Evolutionary conservation across 1,284 basidiomycete genomes (phyloP), one percentile per base, ranked within the genome.

Genomic region (Cystobasidiaceae sp.): DNA sequence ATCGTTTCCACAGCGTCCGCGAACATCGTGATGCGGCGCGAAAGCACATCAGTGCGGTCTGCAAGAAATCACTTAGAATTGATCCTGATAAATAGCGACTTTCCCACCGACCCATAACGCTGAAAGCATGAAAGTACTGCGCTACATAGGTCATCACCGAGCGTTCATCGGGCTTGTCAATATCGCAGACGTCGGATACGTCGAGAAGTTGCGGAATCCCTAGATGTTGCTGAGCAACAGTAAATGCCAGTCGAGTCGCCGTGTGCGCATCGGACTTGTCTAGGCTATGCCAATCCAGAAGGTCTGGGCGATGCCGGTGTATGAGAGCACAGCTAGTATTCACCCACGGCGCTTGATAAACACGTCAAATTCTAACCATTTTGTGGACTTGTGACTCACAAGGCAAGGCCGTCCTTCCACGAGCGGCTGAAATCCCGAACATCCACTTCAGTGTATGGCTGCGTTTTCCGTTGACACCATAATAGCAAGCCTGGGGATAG

Each of bases 401-500:
- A 81, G 49, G 94, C 94, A 66, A 97, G 84, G 43, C 94, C 94
- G 75, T 97, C 90, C 45, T 87, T 87, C 87, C 91, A 98, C 74
- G 90, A 93, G 44, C 84, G 77, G 17, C 90, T 90, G 76, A 98
- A 98, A 76, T 97, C 91, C 78, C 90, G 85, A 7, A 98, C 90
- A 60, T 96, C 80, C 19, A 97, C 93, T 72, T 93, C 90, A 67
- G 86, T 84, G 79, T 98, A 97, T 0, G 87, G 86, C 30, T 84
- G 85, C 0, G 96, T 98, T 79, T 96, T 96, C 62, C 94, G 85
- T 75, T 97, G 94, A 80, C 93, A 97, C 94, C 94, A 98, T 1
- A 98, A 83, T 2, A 98, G 80, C 13, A 98, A 83, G 45, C 93
- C 61, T 64, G 51, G 8, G 23, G 27, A 8, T n/a, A n/a, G n/a